Evolutionary conservation across 352 stramenopile species (phyloP), one percentile per base, ranked within the genome.

Genomic region (Pythium brachiatum): DNA sequence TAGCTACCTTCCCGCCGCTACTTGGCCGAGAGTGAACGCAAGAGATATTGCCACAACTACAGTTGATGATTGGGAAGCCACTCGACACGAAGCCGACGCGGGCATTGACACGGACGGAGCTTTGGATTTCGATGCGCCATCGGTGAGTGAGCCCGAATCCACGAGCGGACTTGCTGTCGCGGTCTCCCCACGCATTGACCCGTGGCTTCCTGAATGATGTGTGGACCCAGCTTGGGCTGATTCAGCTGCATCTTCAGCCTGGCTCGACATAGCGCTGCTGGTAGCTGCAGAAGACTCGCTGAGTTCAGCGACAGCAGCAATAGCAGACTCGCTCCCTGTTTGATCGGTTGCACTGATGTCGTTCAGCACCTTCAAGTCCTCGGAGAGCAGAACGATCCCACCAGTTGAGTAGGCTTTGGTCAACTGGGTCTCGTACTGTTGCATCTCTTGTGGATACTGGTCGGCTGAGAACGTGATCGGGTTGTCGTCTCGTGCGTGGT

Each of bases 351-450:
- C 7, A 6, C 36, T 57, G 20, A 67, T 25, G 32, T 62, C 60
- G 34, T 51, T 67, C 12, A 52, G 11, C 7, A 67, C 20, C 26
- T 61, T 26, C 9, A 62, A 36, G 8, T 61, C 53, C 6, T 16
- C 20, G 1, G 60, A 67, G 7, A 67, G 36, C 29, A 67, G 20
- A 8, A 67, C 20, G 34, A 67, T 61, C 9, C 53, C 60, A 11
- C 32, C 52, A 8, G 47, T 38, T 15, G 52, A 41, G 27, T 67
- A 67, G 7, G 53, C 39, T 16, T 68, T 58, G 18, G 53, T 39
- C 9, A 68, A 31, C 8, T 62, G 61, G 1, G 31, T 50, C 31
- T 68, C 61, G 47, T 61, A 63, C 47, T 63, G 46, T 21, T 59
- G 44, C 61, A 62, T 58, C 20, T 63, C 54, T 7, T 13, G 7